Evolutionary conservation across 352 stramenopile genomes (phyloP).

Genomic region (Globisporangium yorkense): DNA sequence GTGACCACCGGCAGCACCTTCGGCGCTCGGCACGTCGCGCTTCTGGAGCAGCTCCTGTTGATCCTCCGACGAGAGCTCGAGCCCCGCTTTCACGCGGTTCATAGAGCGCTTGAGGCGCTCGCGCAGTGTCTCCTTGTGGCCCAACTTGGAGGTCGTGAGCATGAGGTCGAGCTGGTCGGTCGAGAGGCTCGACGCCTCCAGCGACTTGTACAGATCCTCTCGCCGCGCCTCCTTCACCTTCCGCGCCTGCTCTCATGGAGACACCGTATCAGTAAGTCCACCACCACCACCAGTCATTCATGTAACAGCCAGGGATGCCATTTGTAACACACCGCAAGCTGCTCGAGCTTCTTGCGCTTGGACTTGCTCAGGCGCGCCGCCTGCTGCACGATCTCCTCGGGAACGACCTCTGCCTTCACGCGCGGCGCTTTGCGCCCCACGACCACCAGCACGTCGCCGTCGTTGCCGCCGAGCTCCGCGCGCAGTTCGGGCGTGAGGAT

Average conservation of each 20-base stretch:
- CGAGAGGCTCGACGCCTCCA: conserved; percentile 52
- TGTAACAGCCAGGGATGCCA: background rate
- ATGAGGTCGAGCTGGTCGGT: conserved; percentile 65
- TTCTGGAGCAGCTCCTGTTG: conserved; percentile 58
- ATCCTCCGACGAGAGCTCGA: conserved; percentile 44
- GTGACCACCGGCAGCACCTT: conserved; percentile 16
- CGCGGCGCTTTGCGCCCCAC: conserved; percentile 49
- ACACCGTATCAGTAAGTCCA: background rate
- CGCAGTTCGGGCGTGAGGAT: conserved; percentile 66
- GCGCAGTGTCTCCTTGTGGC: conserved; percentile 77
- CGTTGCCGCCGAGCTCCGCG: conserved; percentile 51
- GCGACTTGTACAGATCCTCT: conserved; percentile 75
- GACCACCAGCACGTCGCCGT: conserved; percentile 61
- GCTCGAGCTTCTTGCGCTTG: conserved; percentile 80
- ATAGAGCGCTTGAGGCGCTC: conserved; percentile 75
- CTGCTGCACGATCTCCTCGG: conserved; percentile 55
- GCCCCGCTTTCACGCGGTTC: conserved; percentile 67
- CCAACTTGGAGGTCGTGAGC: conserved; percentile 69
- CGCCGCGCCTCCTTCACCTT: conserved; percentile 77
- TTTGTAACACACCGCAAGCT: conserved; percentile 31
- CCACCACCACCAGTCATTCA: background rate
- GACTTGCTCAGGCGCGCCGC: conserved; percentile 68
- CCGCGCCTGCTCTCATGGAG: conserved; percentile 20
- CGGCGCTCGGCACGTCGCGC: conserved; percentile 9
- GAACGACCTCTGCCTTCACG: conserved; percentile 36